Percentiles rank a stretch among this genome's conserved stretches.
Evolutionary conservation across 495 filamentous ascomycete genomes (phyloP).

Genomic region (Talaromyces ruber): DNA sequence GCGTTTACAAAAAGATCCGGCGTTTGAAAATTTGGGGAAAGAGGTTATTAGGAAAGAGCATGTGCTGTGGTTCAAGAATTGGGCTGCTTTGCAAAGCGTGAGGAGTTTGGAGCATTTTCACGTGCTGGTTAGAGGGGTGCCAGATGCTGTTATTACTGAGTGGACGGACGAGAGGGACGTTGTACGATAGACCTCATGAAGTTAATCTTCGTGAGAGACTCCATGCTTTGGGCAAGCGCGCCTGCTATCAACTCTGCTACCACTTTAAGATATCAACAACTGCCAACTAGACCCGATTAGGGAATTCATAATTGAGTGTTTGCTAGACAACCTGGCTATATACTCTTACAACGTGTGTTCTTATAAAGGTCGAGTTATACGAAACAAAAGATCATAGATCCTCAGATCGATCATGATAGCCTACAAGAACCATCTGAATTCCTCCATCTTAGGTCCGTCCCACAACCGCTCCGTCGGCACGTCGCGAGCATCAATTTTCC

Average conservation of each 20-base stretch:
- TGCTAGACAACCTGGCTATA: not conserved
- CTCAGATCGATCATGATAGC: not conserved
- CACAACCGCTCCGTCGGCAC: constrained; percentile 59
- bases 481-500: constrained; percentile 52
- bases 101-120: constrained; percentile 71
- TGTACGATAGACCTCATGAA: not conserved
- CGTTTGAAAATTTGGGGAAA: not conserved
- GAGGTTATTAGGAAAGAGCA: constrained; percentile 37
- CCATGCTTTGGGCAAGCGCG: not conserved
- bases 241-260: not conserved
- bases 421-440: constrained; percentile 65
- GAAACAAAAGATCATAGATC: not conserved
- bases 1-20: constrained; percentile 34
- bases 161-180: constrained; percentile 43
- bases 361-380: not conserved
- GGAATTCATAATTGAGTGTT: not conserved
- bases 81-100: constrained; percentile 82
- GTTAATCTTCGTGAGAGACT: not conserved
- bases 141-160: constrained; percentile 46
- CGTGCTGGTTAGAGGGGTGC: constrained; percentile 56
- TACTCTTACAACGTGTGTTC: not conserved
- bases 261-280: not conserved
- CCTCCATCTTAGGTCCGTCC: constrained; percentile 54
- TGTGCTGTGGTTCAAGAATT: constrained; percentile 93
- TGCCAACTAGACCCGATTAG: not conserved